These are phyloP conservation scores for Xylariaceae sp. DNA, from an alignment of 2,329 filamentous ascomycete genomes.

Conservation along the genomic window DNA sequence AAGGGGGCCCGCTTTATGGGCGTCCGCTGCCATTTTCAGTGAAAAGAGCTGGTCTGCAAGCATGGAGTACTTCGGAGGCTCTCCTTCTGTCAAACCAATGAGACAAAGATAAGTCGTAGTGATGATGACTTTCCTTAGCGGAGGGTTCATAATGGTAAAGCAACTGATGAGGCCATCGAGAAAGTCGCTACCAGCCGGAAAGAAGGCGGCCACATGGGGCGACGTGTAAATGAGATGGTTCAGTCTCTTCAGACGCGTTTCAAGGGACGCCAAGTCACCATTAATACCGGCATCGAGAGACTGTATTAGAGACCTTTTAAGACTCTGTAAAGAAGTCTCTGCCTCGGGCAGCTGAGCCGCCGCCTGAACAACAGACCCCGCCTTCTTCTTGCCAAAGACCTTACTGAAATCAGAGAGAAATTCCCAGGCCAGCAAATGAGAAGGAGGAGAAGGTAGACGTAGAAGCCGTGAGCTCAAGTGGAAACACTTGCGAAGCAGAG, in stretches of 20 bases:
- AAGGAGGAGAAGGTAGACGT: conserved; percentile 38
- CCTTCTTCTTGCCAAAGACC: conserved; percentile 59
- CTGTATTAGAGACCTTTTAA: conserved; percentile 59
- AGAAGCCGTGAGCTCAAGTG: conserved; percentile 57
- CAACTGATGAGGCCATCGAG: conserved; percentile 67
- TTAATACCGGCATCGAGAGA: conserved; percentile 57
- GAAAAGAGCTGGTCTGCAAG: conserved; percentile 80
- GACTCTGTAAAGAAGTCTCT: conserved; percentile 50
- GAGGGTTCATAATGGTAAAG: conserved; percentile 59
- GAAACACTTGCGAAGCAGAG: conserved; percentile 60
- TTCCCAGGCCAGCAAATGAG: conserved; percentile 54
- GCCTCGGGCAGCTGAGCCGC: conserved; percentile 50
- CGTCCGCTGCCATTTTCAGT: conserved; percentile 65
- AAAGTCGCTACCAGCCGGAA: conserved; percentile 83
- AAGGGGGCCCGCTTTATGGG: conserved; percentile 51
- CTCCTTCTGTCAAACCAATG: conserved; percentile 60
- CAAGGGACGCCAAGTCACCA: conserved; percentile 49
- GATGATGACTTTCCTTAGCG: conserved; percentile 61
- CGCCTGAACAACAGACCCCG: conserved; percentile 43
- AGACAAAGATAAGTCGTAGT: conserved; percentile 72
- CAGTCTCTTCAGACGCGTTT: conserved; percentile 51
- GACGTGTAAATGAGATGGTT: conserved; percentile 61
- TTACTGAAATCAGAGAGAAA: conserved; percentile 65
- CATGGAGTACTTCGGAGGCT: conserved; percentile 65
- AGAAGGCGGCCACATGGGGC: conserved; percentile 51